Conservation (phyloP, 495 filamentous ascomycete genomes). For the Penicillium cataractarum region DNA sequence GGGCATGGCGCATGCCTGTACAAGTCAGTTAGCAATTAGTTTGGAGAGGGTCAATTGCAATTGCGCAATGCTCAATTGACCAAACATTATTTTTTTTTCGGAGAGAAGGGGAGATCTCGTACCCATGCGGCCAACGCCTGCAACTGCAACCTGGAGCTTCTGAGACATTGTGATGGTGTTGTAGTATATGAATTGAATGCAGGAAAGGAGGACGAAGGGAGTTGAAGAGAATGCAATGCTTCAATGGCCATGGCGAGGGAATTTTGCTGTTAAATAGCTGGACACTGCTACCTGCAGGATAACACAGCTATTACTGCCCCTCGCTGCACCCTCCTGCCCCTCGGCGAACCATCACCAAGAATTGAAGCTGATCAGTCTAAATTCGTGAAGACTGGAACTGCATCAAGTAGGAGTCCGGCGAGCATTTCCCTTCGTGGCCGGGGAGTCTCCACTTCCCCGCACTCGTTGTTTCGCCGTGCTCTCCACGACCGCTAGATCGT, state of each 20-base stretch:
- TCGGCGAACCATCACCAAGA: neutral
- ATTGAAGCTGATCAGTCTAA: neutral
- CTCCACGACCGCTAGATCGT: neutral
- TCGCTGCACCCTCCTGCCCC: neutral
- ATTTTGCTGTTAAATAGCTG: constrained; percentile 10
- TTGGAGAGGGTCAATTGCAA: neutral
- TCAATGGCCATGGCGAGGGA: constrained; percentile 3
- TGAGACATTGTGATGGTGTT: constrained; percentile 30
- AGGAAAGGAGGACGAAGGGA: neutral
- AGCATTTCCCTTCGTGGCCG: constrained; percentile 10
- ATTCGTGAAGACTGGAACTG: neutral
- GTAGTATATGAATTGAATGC: neutral
- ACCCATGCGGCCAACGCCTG: constrained; percentile 58
- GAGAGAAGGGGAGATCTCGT: neutral
- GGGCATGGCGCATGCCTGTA: constrained; percentile 46
- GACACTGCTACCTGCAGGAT: neutral
- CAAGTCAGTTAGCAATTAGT: constrained; percentile 2
- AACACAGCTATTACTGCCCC: neutral
- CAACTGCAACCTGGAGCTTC: constrained; percentile 49
- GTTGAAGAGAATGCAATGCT: neutral
- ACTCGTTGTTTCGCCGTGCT: neutral
- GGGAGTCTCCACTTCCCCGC: constrained; percentile 19
- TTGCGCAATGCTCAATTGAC: neutral
- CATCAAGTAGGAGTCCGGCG: constrained; percentile 17
- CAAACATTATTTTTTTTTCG: neutral